phyloP scores from a whole-genome alignment of 2,329 filamentous ascomycete species.

The Talaromyces sp. region DNA sequence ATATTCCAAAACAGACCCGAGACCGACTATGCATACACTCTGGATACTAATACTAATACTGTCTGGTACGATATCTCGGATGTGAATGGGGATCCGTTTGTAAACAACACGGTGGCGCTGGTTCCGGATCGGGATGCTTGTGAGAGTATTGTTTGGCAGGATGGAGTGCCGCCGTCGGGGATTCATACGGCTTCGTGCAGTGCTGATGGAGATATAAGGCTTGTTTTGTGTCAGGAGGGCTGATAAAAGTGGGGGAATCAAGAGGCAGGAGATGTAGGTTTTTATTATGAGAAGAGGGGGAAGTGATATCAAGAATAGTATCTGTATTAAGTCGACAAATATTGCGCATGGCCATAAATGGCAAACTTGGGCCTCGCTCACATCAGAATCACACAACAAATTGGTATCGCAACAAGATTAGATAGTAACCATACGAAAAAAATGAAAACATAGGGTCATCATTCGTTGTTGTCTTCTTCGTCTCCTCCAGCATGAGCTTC shows the following conservation, averaged over 20 bases:
- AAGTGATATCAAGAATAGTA: neutral
- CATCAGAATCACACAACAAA: constrained; percentile 11
- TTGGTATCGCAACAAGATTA: neutral
- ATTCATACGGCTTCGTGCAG: constrained; percentile 22
- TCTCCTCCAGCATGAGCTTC: constrained; percentile 5
- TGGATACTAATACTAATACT: constrained; percentile 17
- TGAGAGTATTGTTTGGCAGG: constrained; percentile 21
- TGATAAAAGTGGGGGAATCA: neutral
- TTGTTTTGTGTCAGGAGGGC: constrained; percentile 11
- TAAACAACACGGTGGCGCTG: constrained; percentile 20
- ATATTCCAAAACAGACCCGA: constrained; percentile 29
- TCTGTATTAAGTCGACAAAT: neutral
- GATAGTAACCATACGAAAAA: neutral
- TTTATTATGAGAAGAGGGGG: neutral
- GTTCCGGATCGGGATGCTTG: constrained; percentile 15
- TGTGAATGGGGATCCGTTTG: constrained; percentile 40
- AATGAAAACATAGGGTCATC: neutral
- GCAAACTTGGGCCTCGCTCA: neutral
- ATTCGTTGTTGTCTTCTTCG: constrained; percentile 8
- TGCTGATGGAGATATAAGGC: constrained; percentile 17
- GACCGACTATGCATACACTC: constrained; percentile 39
- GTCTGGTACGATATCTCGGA: constrained; percentile 41
- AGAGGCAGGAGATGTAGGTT: neutral
- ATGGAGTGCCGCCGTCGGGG: constrained; percentile 27
- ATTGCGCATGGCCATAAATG: neutral